Base-by-base conservation (phyloP, 2,329 filamentous ascomycete species). In the Hymenoscyphus scutula region DNA sequence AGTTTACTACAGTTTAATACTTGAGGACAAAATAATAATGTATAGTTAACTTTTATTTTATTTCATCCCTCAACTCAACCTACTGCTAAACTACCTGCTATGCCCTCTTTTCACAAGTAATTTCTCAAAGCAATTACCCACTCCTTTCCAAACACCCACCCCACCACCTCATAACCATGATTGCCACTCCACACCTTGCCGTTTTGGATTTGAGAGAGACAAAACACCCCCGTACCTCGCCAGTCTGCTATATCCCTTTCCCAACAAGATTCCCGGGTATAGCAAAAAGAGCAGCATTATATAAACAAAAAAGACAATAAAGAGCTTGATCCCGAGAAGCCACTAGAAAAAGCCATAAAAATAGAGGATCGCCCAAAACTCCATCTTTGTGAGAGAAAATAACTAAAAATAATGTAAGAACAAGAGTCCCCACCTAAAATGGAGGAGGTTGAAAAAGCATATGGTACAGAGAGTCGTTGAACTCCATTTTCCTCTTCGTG, bases 281-380 rank as follows among this genome's bases (percentile, higher is more conserved):
- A 57, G 34, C 55, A 57, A 57, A 38, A 41, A 57, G 15, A 23
- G 34, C 55, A 23, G 34, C 55, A 37, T 57, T 41, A 57, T 57
- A 57, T 57, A 57, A 57, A 57, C 55, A 57, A 57, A 41, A 45
- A 38, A 29, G 30, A 57, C 55, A 57, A 41, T 25, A 23, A 29
- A 11, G 15, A n/a, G n/a, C n/a, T n/a, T 37, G 17, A 32, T 25
- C 25, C 53, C 53, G 27, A 51, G 45, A 6, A 27, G 25, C 23
- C 32, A 23, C 55, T n/a, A 41, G 34, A n/a, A 57, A 32, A 25
- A 41, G 11, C 11, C 8, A 37, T 4, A 34, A 37, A 11, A 27
- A 19, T 7, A 48, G 10, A 48, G 25, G n/a, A 51, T 51, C 25
- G 15, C 19, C 32, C 32, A 45, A 57, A 57, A 57, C 55, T 57